A percentile compares a stretch with the other conserved stretches of the same genome.
phyloP scores from a whole-genome alignment of 1,139 yeast genomes.

The Kluyveromyces sp. region DNA sequence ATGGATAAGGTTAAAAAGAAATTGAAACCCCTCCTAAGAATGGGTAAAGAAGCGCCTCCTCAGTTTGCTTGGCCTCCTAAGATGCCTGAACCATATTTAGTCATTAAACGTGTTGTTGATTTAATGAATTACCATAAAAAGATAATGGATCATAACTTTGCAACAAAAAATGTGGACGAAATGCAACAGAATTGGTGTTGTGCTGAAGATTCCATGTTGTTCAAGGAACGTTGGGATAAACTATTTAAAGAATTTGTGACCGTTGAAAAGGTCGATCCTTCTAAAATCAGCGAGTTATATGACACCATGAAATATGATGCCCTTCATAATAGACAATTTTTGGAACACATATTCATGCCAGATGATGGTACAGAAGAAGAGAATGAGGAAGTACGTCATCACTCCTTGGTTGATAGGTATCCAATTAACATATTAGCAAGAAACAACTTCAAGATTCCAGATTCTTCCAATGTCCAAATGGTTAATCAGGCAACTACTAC shows the following conservation, averaged over 20 bases:
- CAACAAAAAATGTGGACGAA: constrained; percentile 51
- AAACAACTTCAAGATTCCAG: constrained; percentile 54
- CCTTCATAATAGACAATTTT: constrained; percentile 82
- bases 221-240: constrained; percentile 96
- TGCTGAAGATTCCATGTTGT: constrained; percentile 84
- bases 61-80: constrained; percentile 99
- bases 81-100: constrained; percentile 95
- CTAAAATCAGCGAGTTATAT: constrained; percentile 90
- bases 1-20: constrained; percentile 98
- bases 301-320: constrained; percentile 99
- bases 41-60: constrained; percentile 97
- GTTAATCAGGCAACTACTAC: constrained; percentile 1
- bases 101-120: constrained; percentile 87
- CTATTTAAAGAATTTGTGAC: constrained; percentile 85
- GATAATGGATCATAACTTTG: constrained; percentile 78
- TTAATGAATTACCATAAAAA: constrained; percentile 87
- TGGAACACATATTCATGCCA: constrained; percentile 74
- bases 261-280: constrained; percentile 95
- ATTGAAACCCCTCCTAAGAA: constrained; percentile 85
- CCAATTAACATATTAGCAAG: constrained; percentile 75
- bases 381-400: constrained; percentile 50
- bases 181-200: constrained; percentile 92
- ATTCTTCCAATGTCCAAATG: constrained; percentile 18
- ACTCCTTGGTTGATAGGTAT: constrained; percentile 63
- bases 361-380: constrained; percentile 43